Evolutionary conservation across 176 grass and related monocot species (phyloP), one percentile per base, ranked within the genome.

Genomic region (Raddia guianensis): DNA sequence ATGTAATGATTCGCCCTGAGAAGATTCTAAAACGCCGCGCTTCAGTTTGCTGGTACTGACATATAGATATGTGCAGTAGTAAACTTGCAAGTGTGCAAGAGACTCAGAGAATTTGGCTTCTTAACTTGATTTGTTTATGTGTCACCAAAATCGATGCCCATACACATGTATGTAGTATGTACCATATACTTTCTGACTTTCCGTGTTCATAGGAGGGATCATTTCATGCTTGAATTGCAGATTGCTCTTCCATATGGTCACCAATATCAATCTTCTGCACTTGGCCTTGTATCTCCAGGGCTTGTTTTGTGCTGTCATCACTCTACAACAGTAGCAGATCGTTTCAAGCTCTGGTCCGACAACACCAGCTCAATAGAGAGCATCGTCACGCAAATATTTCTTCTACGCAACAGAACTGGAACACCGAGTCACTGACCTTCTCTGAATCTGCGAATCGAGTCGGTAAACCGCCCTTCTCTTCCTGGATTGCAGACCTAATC

Each of bases 401-500:
- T 43, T 42, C 6, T 32, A 45, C 46, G 33, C 72, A 44, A 43
- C 63, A 63, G 51, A n/a, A 77, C 16, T 49, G 13, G 37, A 40
- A 40, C 37, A 40, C 37, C 4, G 37, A 40, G 27, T 27, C 27
- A 27, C 33, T 73, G 73, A 95, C 92, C 70, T 4, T 9, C 9
- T 65, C 84, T 12, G 42, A 87, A 49, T 74, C 77, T 68, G 47
- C 67, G 32, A 63, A 58, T 3, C 43, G 68, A 43, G 53, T 35
- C 32, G 72, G 70, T 75, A 76, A 70, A 63, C 68, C 62, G 12
- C 10, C 65, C 80, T 93, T 87, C 27, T 86, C 83, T 20, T 83
- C 42, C 74, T 91, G 75, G 60, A 93, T 63, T 2, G 53, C 82
- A 51, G 70, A 76, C 21, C 62, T 91, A 15, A 90, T 34, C 33